Base-by-base conservation (phyloP, 2,329 filamentous ascomycete genomes). In the Beauveria australis region DNA sequence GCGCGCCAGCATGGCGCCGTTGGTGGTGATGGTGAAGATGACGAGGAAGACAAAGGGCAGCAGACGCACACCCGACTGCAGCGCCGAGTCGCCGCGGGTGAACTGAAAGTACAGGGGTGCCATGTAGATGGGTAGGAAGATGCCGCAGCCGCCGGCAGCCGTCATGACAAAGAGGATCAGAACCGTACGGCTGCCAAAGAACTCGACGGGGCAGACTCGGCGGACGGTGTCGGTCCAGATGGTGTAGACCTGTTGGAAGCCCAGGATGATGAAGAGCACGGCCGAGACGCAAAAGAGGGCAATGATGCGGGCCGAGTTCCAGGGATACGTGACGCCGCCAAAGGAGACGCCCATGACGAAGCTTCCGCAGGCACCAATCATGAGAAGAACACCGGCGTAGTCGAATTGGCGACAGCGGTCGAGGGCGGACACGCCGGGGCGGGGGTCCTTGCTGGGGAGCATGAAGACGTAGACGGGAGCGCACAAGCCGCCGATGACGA, bases 71-170 rank as follows among this genome's bases (percentile, higher is more conserved):
- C 68, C 75, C 16, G 75, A 70, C 53, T 71, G 62, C 4, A 76
- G 62, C 0, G 74, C 68, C 1, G 64, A 66, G 44, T 80, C 78
- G 7, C 72, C 72, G 2, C 69, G 69, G 3, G 72, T 72, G 65
- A 81, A 82, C 62, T 79, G 74, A 67, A 81, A 82, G 67, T 74
- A 80, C 6, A 82, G 67, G 0, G 79, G 79, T 18, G 81, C 75
- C 65, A 77, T 81, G 67, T 81, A 82, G 24, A 78, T 66, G 28
- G 65, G 62, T 5, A 70, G 61, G 48, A 66, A 70, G 26, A 65
- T 43, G 1, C 56, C 60, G 14, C 52, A 62, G 44, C 70, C 66
- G 61, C 72, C 72, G 9, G 74, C 67, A 4, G 47, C 46, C 37
- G 53, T 53, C 8, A 7, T 33, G 24, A 18, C 19, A 16, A 56